A percentile compares a stretch with the other conserved stretches of the same genome.
These are phyloP conservation scores for Paradendryphiella salina DNA, from an alignment of 2,329 filamentous ascomycete species.

Conservation along the genomic window DNA sequence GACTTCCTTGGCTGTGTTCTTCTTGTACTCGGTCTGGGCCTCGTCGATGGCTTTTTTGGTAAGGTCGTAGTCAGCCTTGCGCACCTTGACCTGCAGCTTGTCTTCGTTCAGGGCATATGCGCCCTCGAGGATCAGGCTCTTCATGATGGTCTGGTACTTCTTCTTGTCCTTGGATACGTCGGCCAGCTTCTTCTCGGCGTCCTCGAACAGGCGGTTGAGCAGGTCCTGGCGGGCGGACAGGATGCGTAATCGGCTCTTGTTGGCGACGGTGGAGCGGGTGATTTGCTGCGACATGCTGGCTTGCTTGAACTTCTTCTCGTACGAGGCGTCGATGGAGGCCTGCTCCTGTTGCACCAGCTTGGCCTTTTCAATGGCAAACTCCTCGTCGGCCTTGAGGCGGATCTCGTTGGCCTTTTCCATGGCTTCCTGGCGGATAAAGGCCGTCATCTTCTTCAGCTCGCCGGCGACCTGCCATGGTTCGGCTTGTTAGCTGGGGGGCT, in stretches of 20 bases:
- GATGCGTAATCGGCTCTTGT: slow-evolving; percentile 91
- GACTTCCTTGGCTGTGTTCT: slow-evolving; percentile 70
- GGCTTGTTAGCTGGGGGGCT: slow-evolving; percentile 29
- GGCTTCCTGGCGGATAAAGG: slow-evolving; percentile 99
- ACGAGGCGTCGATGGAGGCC: slow-evolving; percentile 84
- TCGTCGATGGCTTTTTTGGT: slow-evolving; percentile 77
- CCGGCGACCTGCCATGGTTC: slow-evolving; percentile 73
- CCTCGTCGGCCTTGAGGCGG: slow-evolving; percentile 96
- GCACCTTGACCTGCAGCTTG: slow-evolving; percentile 71
- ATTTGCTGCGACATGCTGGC: slow-evolving; percentile 99
- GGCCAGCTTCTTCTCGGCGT: slow-evolving; percentile 71
- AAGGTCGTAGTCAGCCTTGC: slow-evolving; percentile 76
- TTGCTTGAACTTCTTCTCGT: slow-evolving; percentile 99
- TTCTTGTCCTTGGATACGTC: slow-evolving; percentile 67
- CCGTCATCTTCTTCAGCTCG: slow-evolving; percentile 99
- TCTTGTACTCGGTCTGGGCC: slow-evolving; percentile 82
- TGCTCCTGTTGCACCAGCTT: slow-evolving; percentile 97
- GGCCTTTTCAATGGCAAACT: slow-evolving; percentile 98
- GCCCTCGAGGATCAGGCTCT: slow-evolving; percentile 84
- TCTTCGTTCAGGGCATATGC: slow-evolving; percentile 85
- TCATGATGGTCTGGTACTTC: slow-evolving; percentile 76
- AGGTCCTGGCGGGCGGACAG: slow-evolving; percentile 86
- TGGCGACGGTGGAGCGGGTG: slow-evolving; percentile 91
- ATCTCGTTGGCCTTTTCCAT: slow-evolving; percentile 97
- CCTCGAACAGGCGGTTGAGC: slow-evolving; percentile 85